Evolutionary conservation across 441 rosid species (phyloP), one percentile per base, ranked within the genome.

Genomic region (Metrosideros polymorpha): DNA sequence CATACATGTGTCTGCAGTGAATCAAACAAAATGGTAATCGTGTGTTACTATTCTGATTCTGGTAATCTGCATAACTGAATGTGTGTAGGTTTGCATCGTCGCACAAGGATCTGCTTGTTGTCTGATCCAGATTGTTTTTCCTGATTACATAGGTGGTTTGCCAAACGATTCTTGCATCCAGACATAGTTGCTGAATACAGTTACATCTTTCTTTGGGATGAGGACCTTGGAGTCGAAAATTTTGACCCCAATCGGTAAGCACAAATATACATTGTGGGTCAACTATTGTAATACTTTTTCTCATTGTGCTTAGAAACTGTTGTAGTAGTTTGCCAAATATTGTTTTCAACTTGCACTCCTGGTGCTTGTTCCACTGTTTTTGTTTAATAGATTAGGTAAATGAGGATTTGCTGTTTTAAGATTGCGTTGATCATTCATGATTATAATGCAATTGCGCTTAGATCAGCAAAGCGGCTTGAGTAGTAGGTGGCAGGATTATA

Each of bases 191-290:
- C 93, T 12, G 93, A 91, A 83, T 97, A 94, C 84, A 92, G 89
- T 14, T 97, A 95, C 84, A 92, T 97, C 84, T 97, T 97, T 90
- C 90, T 97, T 30, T 97, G 99, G 99, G 98, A 96, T 88, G 99
- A 97, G 92, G 98, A 97, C 87, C 93, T 97, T 55, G 97, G 96
- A 84, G 95, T 97, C 47, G 91, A 96, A 63, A 85, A 94, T 89
- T 95, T 96, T 57, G 83, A 94, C 89, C 92, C 95, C 49, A 86
- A 7, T 89, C 91, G 96, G 98, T 97, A 85, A 84, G 59, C 18
- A 49, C 15, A 39, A 39, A 71, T 35, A 22, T 22, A 71, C 79
- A 35, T 71, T 71, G 79, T 22, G 79, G 79, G 45, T 71, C 79
- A 71, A 39, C 79, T 22, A 71, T 39, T 39, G 27, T 3, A 9